Conservation (phyloP, 208 protist genomes). For the Polymyxa betae region DNA sequence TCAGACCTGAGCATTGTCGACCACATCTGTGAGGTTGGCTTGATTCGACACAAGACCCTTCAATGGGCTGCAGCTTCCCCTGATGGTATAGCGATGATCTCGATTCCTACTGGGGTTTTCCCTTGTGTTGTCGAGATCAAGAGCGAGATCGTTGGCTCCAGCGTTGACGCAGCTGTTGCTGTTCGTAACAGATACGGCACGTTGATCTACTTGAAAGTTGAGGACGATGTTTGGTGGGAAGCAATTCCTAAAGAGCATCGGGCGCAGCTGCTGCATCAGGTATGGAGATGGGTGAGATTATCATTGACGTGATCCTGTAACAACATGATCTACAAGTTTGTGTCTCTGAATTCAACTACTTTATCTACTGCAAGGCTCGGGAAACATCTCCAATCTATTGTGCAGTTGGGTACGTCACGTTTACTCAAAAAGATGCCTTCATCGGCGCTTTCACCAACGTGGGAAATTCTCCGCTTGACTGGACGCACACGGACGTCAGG, state of each 20-base stretch:
- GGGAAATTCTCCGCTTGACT: neutral
- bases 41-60: neutral
- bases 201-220: neutral
- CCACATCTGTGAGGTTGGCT: neutral
- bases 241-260: neutral
- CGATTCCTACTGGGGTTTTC: neutral
- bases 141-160: neutral
- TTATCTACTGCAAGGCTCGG: too few species aligned
- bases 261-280: neutral
- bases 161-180: neutral
- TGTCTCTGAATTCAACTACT: too few species aligned
- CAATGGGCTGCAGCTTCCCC: constrained; percentile 2
- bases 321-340: too few species aligned
- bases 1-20: neutral
- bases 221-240: neutral
- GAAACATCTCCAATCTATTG: too few species aligned
- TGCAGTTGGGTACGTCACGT: too few species aligned
- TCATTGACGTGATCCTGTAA: too few species aligned
- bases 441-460: too few species aligned
- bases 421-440: too few species aligned
- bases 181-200: neutral
- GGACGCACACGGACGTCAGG: neutral
- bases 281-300: too few species aligned
- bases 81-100: neutral
- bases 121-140: constrained; percentile 1